phyloP scores from a whole-genome alignment of 1,284 basidiomycete species.

The Ceratobasidium sp. region DNA sequence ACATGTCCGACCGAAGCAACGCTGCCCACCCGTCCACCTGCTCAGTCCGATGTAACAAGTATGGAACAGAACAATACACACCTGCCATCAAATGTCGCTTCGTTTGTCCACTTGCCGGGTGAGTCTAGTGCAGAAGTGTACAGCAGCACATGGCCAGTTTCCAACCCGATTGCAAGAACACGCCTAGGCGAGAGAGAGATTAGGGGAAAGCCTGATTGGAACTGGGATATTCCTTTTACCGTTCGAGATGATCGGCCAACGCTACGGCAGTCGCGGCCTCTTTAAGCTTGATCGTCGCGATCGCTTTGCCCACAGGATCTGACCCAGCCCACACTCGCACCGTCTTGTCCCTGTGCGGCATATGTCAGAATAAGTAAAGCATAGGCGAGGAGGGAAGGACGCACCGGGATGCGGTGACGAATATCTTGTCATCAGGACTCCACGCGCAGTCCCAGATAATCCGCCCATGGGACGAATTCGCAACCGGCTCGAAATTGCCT shows the following conservation, averaged over 20 bases:
- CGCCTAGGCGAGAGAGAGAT: slow-evolving; percentile 58
- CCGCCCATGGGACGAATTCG: slow-evolving; percentile 86
- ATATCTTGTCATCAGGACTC: slow-evolving; percentile 74
- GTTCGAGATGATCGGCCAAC: slow-evolving; percentile 55
- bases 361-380: too few species aligned
- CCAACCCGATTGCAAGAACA: slow-evolving; percentile 71
- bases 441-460: slow-evolving; percentile 98
- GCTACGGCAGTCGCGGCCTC: slow-evolving; percentile 78
- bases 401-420: slow-evolving; percentile 88
- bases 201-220: background rate
- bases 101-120: slow-evolving; percentile 63
- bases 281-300: slow-evolving; percentile 66
- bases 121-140: slow-evolving; percentile 58
- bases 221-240: slow-evolving; percentile 55
- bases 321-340: slow-evolving; percentile 59
- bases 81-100: slow-evolving; percentile 61
- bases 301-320: slow-evolving; percentile 57
- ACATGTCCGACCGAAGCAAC: slow-evolving; percentile 74
- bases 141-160: slow-evolving; percentile 72
- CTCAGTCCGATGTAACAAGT: slow-evolving; percentile 1
- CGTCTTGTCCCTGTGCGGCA: slow-evolving; percentile 76
- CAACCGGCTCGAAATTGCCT: slow-evolving; percentile 68
- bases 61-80: slow-evolving; percentile 53
- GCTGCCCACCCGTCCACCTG: slow-evolving; percentile 56
- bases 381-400: background rate